A percentile compares a stretch with the other conserved stretches of the same genome.
Conservation (phyloP, 331 rosid genomes). For the Spiraea crenata region DNA sequence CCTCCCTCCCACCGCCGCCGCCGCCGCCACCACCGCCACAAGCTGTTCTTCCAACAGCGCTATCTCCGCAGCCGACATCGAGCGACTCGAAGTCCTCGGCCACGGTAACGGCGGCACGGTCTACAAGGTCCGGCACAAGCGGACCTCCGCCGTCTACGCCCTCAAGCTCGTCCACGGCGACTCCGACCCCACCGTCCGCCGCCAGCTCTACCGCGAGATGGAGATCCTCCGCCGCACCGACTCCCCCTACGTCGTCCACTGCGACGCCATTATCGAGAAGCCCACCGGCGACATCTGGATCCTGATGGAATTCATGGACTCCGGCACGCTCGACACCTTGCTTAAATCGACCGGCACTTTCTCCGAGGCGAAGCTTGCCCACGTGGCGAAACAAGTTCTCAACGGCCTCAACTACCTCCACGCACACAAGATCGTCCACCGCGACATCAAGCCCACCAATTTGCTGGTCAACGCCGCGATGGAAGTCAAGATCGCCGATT, state of each 20-base stretch:
- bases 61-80: constrained; percentile 48
- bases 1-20: constrained; percentile 35
- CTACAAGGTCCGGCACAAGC: constrained; percentile 77
- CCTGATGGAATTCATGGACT: constrained; percentile 76
- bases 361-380: constrained; percentile 45
- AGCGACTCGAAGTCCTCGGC: constrained; percentile 71
- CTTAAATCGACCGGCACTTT: constrained; percentile 50
- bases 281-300: constrained; percentile 78
- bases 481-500: constrained; percentile 80
- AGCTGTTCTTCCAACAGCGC: constrained; percentile 11
- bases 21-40: constrained; percentile 12
- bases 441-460: constrained; percentile 83
- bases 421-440: constrained; percentile 72
- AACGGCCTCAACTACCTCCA: constrained; percentile 73
- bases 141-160: constrained; percentile 53
- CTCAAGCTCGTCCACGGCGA: constrained; percentile 56
- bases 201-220: constrained; percentile 63
- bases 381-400: constrained; percentile 65
- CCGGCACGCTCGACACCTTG: constrained; percentile 56
- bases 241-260: constrained; percentile 62
- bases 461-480: constrained; percentile 50
- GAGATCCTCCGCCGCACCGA: constrained; percentile 86
- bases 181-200: constrained; percentile 59
- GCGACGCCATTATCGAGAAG: constrained; percentile 66
- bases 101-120: constrained; percentile 91